Evolutionary conservation across 179 eudicot species (phyloP), one percentile per base, ranked within the genome.

Genomic region (Nepenthes alata): DNA sequence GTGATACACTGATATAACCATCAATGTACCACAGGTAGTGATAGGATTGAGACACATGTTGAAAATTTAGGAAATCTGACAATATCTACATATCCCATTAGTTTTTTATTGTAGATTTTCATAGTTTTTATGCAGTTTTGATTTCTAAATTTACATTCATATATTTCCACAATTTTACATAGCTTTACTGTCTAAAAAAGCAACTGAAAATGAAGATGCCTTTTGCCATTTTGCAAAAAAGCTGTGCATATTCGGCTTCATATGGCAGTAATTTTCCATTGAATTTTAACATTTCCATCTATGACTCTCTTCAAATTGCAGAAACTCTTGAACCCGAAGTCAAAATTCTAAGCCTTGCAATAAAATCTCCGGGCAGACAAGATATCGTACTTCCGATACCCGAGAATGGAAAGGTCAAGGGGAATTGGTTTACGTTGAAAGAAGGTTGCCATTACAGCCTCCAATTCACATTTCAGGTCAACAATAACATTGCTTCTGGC

Each of bases 371-470:
- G 11, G 93, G 83, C 51, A 80, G 98, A 75, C 67, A 75, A 25
- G 93, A 89, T 54, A 74, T 89, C 4, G n/a, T 89, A 60, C 93
- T 93, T 64, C 77, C 80, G 35, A 78, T 89, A 72, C 96, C 96
- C 0, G 96, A 83, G 68, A 71, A 60, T 47, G 95, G 90, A 55
- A 84, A 91, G 63, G 85, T 84, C 3, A 81, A 83, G 69, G 89
- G 93, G 37, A 67, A 75, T 38, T 93, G 98, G 98, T 93, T 93
- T 78, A 80, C 78, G 16, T 62, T 93, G 76, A 93, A 93, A 78
- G 98, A 89, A 78, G 96, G 85, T 49, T 79, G 88, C 78, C 80
- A 57, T 44, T 96, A 85, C 39, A 80, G 89, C 77, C 85, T 93
- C 11, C 74, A 74, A 53, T 93, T 93, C 71, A 72, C 78, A 11